Percentiles rank a stretch among this genome's conserved stretches.
phyloP scores from a whole-genome alignment of 768 basidiomycete species.

The Dacryopinax primogenitus region DNA sequence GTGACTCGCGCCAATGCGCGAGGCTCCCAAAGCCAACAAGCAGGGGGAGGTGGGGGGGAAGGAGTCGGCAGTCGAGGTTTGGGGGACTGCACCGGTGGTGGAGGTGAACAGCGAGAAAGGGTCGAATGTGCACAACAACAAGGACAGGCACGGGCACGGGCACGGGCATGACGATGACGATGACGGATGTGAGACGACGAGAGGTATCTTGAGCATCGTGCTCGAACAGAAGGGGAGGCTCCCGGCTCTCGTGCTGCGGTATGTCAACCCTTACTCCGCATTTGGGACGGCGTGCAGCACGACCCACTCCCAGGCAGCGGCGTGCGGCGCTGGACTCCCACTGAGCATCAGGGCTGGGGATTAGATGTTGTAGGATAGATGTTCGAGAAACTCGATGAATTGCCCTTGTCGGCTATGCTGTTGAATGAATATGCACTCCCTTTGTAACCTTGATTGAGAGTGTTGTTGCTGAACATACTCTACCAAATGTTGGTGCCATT shows the following conservation, averaged over 20 bases:
- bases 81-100: not conserved
- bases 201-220: not conserved
- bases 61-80: constrained; percentile 2
- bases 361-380: constrained; percentile 4
- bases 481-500: too few species aligned
- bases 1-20: constrained; percentile 38
- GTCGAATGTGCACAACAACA: constrained; percentile 1
- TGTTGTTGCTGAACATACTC: too few species aligned
- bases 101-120: not conserved
- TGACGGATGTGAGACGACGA: not conserved
- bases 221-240: not conserved
- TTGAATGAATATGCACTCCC: too few species aligned
- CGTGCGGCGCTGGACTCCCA: not conserved
- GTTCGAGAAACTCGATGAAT: too few species aligned
- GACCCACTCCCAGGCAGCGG: not conserved
- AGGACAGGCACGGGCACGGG: too few species aligned
- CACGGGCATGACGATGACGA: too few species aligned
- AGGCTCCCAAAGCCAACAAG: not conserved
- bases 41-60: not conserved
- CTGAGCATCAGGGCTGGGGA: not conserved
- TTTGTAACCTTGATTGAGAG: too few species aligned
- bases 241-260: not conserved
- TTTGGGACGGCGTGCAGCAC: constrained; percentile 3
- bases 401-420: too few species aligned
- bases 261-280: not conserved